Base-by-base conservation (phyloP, 345 rosid genomes). In the Acer yangbiense region DNA sequence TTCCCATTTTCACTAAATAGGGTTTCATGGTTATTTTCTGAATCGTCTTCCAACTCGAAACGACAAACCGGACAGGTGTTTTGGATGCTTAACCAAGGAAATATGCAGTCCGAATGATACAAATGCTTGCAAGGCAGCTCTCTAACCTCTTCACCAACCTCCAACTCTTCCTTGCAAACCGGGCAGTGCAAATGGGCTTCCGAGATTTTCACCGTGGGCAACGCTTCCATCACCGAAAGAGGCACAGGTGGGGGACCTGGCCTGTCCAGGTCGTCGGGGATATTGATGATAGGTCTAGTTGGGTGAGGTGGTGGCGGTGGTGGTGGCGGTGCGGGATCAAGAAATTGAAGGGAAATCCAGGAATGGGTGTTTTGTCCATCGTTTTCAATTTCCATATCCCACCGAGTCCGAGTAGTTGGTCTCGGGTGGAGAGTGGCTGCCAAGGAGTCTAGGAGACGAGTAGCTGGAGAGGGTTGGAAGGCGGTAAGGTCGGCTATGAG, bases 41-140 rank as follows among this genome's bases (percentile, higher is more conserved):
- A 54, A 21, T 35, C 76, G 6, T 73, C 79, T 0, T 25, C n/a
- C 23, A 93, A 75, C 78, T 81, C 79, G 12, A 44, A 79, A 0
- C 97, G 95, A 69, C 98, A 95, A 50, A 91, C 89, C 0, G 95
- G 98, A 71, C 98, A 93, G 0, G 94, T 90, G 41, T 89, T 90
- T 76, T 89, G 91, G 65, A 90, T 76, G 76, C 71, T 83, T 76
- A 95, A 73, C 98, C 98, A 93, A 5, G 98, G 94, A 6, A 87
- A 48, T 55, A 95, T 89, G 78, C 98, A 93, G 8, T 79, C 89
- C 0, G 89, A 75, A 83, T 95, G 97, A 25, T 90, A 95, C 58
- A 90, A 65, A 82, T 95, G 98, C 69, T 84, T 77, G 81, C 98
- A 93, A 9, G 89, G 87, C 81, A 93, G 71, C 80, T 87, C 91